Conservation (phyloP, 805 yeast genomes). For the Candida coleopterorum region DNA sequence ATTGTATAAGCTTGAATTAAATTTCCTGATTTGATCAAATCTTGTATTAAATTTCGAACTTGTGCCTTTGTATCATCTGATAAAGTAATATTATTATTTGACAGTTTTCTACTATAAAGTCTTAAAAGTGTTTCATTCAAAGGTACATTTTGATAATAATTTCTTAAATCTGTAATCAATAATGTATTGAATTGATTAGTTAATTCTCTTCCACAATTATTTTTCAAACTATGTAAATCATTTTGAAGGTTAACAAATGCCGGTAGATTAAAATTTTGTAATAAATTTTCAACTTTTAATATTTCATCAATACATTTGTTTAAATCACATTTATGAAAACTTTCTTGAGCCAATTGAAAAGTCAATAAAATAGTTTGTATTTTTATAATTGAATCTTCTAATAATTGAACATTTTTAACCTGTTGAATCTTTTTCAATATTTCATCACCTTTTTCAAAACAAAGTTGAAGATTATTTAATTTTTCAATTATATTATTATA, state of each 20-base stretch:
- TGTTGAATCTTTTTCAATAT: slow-evolving; percentile 47
- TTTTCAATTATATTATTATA: slow-evolving; percentile 43
- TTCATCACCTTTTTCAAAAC: slow-evolving; percentile 47
- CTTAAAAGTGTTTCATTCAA: slow-evolving; percentile 47
- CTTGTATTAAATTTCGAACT: slow-evolving; percentile 47
- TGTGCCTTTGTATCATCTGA: slow-evolving; percentile 24
- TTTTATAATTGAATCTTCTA: slow-evolving; percentile 61
- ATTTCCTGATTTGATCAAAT: slow-evolving; percentile 58
- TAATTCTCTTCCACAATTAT: slow-evolving; percentile 68
- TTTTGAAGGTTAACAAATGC: slow-evolving; percentile 50
- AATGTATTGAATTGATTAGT: slow-evolving; percentile 51
- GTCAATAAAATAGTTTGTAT: slow-evolving; percentile 33
- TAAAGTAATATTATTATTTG: background rate
- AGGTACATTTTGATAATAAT: slow-evolving; percentile 49
- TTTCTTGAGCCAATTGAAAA: slow-evolving; percentile 31
- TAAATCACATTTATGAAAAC: slow-evolving; percentile 37
- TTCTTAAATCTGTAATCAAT: slow-evolving; percentile 57
- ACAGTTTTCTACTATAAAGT: slow-evolving; percentile 31
- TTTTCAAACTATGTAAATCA: slow-evolving; percentile 49
- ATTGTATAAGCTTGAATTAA: slow-evolving; percentile 54
- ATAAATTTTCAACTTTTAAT: slow-evolving; percentile 51
- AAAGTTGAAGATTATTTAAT: slow-evolving; percentile 45
- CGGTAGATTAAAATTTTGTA: slow-evolving; percentile 38
- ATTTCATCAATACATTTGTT: slow-evolving; percentile 55
- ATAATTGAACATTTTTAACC: slow-evolving; percentile 52